Base-by-base conservation (phyloP, 768 basidiomycete species). In the Pleurotus eryngii region DNA sequence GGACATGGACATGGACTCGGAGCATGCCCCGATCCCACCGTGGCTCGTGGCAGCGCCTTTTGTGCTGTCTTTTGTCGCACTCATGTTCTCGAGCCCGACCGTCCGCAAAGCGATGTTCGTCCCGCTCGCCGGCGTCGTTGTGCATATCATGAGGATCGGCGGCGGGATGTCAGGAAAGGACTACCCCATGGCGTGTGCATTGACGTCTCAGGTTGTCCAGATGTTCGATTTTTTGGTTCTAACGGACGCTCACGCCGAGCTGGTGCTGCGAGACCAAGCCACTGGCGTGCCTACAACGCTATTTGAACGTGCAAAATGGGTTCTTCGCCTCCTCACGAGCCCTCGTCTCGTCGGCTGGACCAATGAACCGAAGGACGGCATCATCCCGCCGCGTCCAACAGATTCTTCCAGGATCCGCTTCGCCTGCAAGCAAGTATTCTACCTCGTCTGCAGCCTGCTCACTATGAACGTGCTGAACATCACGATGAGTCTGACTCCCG, bases 311-410 rank as follows among this genome's bases (percentile, higher is more conserved):
- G n/a, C 70, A 3, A 54, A 53, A 40, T 75, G 74, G 73, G 67
- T 70, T 20, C 55, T 66, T 17, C 61, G 66, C 42, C 63, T 75
- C 14, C 64, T 67, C 40, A 60, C 63, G 38, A 73, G 67, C 40
- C 67, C 70, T 1, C 66, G 74, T 35, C 72, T 74, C 14, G 65
- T 76, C 6, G 68, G 72, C 30, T 75, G 72, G 72, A 61, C 65
- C 15, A 70, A 72, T 43, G 69, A 70, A 58, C 64, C 67, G 2
- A 60, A 58, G 4, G 30, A 17, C 27, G 61, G 50, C 55, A 63
- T 59, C 55, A 67, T 50, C 27, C 65, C 69, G 14, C 48, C 59
- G n/a, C 66, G 59, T 30, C 24, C 46, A 15, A 35, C 4, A 4
- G n/a, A 15, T 17, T 42, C 51, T 4, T 35, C 27, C 15, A 39